Conservation (phyloP, 768 basidiomycete genomes). For the Kwoniella sp. region DNA sequence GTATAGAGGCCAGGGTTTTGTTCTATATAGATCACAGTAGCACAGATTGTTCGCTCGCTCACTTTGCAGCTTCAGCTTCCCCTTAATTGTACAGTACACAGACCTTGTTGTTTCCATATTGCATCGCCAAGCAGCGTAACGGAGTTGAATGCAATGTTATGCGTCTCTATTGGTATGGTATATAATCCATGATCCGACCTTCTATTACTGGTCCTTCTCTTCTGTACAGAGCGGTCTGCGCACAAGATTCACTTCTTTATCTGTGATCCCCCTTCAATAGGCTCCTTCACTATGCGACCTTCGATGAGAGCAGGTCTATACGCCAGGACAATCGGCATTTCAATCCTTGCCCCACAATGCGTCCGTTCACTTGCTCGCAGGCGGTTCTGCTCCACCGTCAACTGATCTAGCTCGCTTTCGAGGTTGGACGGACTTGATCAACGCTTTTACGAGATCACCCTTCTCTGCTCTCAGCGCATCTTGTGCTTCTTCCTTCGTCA, state of each 20-base stretch:
- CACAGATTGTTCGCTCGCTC: neutral
- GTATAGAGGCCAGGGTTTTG: constrained; percentile 58
- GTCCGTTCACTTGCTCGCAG: neutral
- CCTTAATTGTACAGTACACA: neutral
- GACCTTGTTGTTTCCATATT: neutral
- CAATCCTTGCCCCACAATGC: too few relatives aligned
- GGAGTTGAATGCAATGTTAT: neutral
- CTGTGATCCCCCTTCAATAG: too few relatives aligned
- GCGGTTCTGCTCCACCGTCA: constrained; percentile 33
- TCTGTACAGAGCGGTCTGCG: too few relatives aligned
- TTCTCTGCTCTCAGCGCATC: constrained; percentile 35
- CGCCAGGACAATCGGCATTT: too few relatives aligned
- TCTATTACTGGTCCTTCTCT: neutral
- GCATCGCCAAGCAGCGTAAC: too few relatives aligned
- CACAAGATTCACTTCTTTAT: too few relatives aligned
- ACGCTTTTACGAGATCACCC: constrained; percentile 48
- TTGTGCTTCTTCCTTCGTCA: constrained; percentile 34
- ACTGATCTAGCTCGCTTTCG: constrained; percentile 38
- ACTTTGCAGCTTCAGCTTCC: neutral
- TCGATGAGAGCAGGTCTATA: too few relatives aligned
- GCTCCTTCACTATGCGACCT: too few relatives aligned
- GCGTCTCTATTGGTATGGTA: too few relatives aligned
- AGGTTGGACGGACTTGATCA: constrained; percentile 45
- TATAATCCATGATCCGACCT: too few relatives aligned
- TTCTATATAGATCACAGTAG: too few relatives aligned